Percentiles rank a stretch among this genome's conserved stretches.
Evolutionary conservation across 345 rosid species (phyloP).

Genomic region (Camelina laxa): DNA sequence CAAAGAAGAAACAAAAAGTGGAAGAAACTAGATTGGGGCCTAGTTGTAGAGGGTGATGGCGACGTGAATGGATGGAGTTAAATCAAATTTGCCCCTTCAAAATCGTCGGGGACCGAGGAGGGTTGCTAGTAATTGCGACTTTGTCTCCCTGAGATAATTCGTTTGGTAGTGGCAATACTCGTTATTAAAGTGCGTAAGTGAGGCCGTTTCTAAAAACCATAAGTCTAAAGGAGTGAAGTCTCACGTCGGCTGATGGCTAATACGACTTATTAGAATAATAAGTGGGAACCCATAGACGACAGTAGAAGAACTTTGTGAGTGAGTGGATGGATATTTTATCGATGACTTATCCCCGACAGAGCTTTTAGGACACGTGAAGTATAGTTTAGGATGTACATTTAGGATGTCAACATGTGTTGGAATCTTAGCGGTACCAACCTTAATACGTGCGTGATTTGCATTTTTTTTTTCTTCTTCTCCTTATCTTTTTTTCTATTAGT

Average conservation of each 20-base stretch:
- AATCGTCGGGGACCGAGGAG: background rate
- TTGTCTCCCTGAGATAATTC: background rate
- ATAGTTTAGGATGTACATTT: background rate
- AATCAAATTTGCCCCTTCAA: background rate
- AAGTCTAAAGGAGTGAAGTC: constrained; percentile 20
- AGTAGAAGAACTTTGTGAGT: background rate
- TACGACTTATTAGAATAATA: background rate
- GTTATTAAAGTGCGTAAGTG: background rate
- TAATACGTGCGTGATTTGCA: constrained; percentile 30
- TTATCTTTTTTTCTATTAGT: background rate
- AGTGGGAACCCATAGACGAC: background rate
- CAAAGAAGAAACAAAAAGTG: background rate
- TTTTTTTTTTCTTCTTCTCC: background rate
- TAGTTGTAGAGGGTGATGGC: background rate
- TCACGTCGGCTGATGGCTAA: constrained; percentile 37
- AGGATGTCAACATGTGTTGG: constrained; percentile 13
- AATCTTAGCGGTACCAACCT: background rate
- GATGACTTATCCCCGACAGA: constrained; percentile 28
- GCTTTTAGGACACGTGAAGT: constrained; percentile 31
- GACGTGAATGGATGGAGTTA: constrained; percentile 32
- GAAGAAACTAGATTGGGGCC: background rate
- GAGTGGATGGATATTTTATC: background rate
- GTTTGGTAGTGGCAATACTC: background rate
- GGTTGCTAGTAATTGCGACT: background rate
- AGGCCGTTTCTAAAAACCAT: background rate